Base-by-base conservation (phyloP, 2,329 filamentous ascomycete genomes). In the Cordyceps fumosorosea region DNA sequence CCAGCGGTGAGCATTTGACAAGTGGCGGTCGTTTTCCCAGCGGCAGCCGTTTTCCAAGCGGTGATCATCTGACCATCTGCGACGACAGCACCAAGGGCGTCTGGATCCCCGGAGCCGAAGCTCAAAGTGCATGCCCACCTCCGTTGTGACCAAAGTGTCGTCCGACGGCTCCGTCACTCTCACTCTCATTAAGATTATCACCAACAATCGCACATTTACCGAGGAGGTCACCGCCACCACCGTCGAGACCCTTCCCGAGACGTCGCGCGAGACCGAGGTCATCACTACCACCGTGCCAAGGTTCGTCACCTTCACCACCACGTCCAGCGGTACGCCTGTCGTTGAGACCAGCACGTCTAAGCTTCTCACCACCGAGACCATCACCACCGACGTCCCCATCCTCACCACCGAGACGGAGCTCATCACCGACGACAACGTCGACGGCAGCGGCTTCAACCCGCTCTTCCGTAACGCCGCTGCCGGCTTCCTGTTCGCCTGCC, bases 401-500 rank as follows among this genome's bases (percentile, higher is more conserved):
- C 20, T 22, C 37, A 42, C 52, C 22, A 55, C 52, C 37, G 42
- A 60, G 29, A 11, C 29, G 29, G 29, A 37, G 29, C 32, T 53
- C 45, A 60, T 55, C 16, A 48, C 51, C 14, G 22, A 42, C 18
- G 42, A 45, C 34, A 8, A 32, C 12, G 20, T 5, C 5, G 3
- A 24, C 22, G 50, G 58, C 20, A n/a, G 20, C 1, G 51, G 58
- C 50, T 60, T 60, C 51, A 61, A 63, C 20, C 37, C 24, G 24
- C 53, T 51, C 14, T 60, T 62, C 18, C 26, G 24, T 14, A 55
- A 64, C 47, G 63, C 60, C 20, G 60, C 55, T 14, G 55, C 53
- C 18, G 60, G 52, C 40, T 64, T 56, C 56, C 45, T 64, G 6
- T 64, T 60, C 24, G 63, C 63, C 1, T 64, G 60, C 56, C 37